Conservation (phyloP, 345 rosid species). For the Cardiospermum halicacabum region DNA sequence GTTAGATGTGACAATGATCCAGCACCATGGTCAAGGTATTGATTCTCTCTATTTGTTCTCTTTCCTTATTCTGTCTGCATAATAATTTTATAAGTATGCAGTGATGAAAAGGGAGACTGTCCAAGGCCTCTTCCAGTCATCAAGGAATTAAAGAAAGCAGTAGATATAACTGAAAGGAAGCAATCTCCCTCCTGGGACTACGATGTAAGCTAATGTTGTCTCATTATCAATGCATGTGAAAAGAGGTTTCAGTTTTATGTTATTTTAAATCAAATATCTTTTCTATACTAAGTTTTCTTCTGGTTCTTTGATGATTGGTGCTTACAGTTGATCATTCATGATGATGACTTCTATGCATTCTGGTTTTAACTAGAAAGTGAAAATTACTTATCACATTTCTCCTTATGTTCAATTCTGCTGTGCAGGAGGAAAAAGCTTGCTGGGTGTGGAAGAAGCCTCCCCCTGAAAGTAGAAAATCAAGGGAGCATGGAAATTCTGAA, state of each 20-base stretch:
- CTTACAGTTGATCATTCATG: background rate
- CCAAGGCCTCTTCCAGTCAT: conserved; percentile 59
- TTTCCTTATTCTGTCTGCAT: background rate
- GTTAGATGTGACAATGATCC: conserved; percentile 80
- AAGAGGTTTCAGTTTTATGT: background rate
- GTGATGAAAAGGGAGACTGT: conserved; percentile 64
- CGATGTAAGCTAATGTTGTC: conserved; percentile 37
- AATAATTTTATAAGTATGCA: conserved; percentile 12
- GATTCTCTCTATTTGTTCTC: conserved; percentile 2
- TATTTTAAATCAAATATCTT: background rate
- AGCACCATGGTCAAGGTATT: conserved; percentile 81
- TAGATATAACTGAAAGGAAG: conserved; percentile 50
- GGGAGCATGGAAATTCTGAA: conserved; percentile 19
- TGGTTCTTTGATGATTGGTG: background rate
- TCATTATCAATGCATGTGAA: background rate
- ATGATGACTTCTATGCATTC: background rate
- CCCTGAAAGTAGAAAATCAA: conserved; percentile 41
- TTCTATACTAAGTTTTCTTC: background rate
- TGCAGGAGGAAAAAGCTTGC: conserved; percentile 35
- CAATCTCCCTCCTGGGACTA: conserved; percentile 70
- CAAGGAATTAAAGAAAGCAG: conserved; percentile 47
- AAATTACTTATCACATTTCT: background rate
- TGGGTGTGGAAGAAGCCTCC: conserved; percentile 71
- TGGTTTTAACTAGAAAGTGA: background rate
- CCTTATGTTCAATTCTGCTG: background rate